Evolutionary conservation across 352 stramenopile species (phyloP).

Genomic region (Pythium plurisporium): DNA sequence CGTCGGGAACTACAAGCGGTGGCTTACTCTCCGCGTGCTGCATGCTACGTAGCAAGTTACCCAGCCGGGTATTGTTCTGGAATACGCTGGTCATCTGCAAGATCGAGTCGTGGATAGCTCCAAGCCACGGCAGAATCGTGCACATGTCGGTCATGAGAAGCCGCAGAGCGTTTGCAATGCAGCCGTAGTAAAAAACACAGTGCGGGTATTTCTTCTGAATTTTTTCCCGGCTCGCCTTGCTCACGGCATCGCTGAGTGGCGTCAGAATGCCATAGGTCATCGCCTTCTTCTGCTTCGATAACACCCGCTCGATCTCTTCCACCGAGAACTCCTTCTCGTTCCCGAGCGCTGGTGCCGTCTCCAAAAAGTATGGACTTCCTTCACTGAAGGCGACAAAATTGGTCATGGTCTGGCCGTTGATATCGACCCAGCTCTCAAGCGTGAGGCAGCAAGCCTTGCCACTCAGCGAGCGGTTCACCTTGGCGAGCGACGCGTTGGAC

Average conservation of each 20-base stretch:
- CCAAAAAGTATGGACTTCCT: constrained; percentile 40
- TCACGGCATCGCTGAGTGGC: constrained; percentile 37
- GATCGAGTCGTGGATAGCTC: constrained; percentile 32
- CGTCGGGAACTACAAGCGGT: constrained; percentile 11
- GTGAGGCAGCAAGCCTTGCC: constrained; percentile 51
- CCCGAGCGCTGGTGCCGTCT: constrained; percentile 17
- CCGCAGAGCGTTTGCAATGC: constrained; percentile 39
- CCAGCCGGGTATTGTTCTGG: constrained; percentile 39
- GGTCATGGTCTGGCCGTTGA: constrained; percentile 33
- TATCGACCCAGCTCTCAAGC: constrained; percentile 51
- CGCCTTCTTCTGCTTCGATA: constrained; percentile 45
- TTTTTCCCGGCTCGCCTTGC: constrained; percentile 35
- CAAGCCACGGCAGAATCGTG: constrained; percentile 48
- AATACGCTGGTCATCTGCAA: constrained; percentile 38
- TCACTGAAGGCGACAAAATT: constrained; percentile 45
- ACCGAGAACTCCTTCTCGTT: constrained; percentile 26
- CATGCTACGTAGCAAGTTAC: constrained; percentile 25
- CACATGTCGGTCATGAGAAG: constrained; percentile 50
- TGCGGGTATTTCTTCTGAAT: constrained; percentile 57
- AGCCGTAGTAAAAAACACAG: constrained; percentile 68
- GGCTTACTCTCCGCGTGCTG: constrained; percentile 21
- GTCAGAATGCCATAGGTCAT: constrained; percentile 49
- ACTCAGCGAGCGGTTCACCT: constrained; percentile 39
- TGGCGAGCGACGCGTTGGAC: constrained; percentile 34
- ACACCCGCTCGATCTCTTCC: constrained; percentile 45